Evolutionary conservation across 2,329 filamentous ascomycete species (phyloP).

Genomic region (Colletotrichum brevisporum): DNA sequence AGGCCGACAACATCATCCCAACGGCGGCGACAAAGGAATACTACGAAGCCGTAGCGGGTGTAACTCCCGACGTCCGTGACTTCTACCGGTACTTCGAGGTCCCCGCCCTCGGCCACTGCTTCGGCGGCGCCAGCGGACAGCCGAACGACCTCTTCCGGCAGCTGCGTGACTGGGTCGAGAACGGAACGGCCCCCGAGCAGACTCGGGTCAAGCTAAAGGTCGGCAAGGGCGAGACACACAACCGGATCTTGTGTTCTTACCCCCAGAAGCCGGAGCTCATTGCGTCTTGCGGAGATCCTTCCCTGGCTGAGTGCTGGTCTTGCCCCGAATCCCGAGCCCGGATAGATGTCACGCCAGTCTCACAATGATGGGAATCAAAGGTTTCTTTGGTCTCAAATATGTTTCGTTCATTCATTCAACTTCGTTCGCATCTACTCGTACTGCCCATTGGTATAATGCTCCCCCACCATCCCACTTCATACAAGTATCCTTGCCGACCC

Average conservation of each 20-base stretch:
- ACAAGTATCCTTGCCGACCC: no score
- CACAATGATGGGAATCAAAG: no score
- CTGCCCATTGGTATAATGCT: no score
- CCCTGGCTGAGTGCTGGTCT: no score
- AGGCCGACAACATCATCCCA: constrained; percentile 44
- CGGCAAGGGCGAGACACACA: constrained; percentile 39
- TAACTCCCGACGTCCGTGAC: constrained; percentile 42
- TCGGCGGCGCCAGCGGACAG: constrained; percentile 44
- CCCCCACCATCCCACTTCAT: no score
- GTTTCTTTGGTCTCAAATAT: no score
- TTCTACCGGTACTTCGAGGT: constrained; percentile 51
- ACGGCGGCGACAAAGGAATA: constrained; percentile 44
- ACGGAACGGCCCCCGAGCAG: constrained; percentile 45
- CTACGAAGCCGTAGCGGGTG: constrained; percentile 44
- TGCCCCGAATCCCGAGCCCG: no score
- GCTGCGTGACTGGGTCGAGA: constrained; percentile 49
- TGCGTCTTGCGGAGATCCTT: no score
- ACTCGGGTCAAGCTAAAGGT: constrained; percentile 21
- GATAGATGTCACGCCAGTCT: no score
- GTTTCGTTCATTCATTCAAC: no score
- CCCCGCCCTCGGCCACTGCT: constrained; percentile 51
- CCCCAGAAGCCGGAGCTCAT: constrained; percentile 40
- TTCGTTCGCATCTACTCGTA: no score
- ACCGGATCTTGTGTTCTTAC: constrained; percentile 56
- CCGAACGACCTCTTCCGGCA: constrained; percentile 46